Percentiles rank a stretch among this genome's conserved stretches.
Evolutionary conservation across 805 yeast genomes (phyloP).

Genomic region (Nakazawaea molendinolei): DNA sequence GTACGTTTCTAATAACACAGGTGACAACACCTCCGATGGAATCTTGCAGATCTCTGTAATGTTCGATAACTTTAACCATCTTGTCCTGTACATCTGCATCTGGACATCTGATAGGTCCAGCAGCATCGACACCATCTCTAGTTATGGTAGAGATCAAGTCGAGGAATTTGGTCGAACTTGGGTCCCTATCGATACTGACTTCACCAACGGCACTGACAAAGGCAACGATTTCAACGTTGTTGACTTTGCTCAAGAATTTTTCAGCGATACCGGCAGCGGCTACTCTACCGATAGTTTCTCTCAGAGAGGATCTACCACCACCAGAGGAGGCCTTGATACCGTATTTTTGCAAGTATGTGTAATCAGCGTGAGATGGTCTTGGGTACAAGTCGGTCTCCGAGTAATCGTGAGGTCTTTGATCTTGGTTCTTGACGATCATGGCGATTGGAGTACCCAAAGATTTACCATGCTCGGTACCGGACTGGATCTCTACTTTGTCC

Average conservation of each 20-base stretch:
- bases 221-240: constrained; percentile 89
- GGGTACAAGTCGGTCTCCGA: constrained; percentile 93
- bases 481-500: constrained; percentile 86
- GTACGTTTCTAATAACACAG: constrained; percentile 91
- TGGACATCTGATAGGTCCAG: constrained; percentile 94
- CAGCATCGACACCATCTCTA: constrained; percentile 79
- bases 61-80: constrained; percentile 84
- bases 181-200: constrained; percentile 68
- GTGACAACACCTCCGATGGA: constrained; percentile 98
- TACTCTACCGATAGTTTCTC: constrained; percentile 98
- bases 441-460: constrained; percentile 95
- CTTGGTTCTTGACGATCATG: constrained; percentile 88
- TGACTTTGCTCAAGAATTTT: constrained; percentile 69
- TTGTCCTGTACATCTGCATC: constrained; percentile 60
- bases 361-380: constrained; percentile 97
- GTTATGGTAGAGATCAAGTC: constrained; percentile 68
- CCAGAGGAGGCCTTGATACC: constrained; percentile 93
- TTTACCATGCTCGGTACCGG: constrained; percentile 87
- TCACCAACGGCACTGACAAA: constrained; percentile 92
- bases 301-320: constrained; percentile 95
- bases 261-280: constrained; percentile 99
- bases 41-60: constrained; percentile 78
- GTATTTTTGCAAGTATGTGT: constrained; percentile 84
- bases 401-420: constrained; percentile 95
- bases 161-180: constrained; percentile 58